Base-by-base conservation (phyloP, 352 stramenopile species). In the Thraustochytrium sp. region DNA sequence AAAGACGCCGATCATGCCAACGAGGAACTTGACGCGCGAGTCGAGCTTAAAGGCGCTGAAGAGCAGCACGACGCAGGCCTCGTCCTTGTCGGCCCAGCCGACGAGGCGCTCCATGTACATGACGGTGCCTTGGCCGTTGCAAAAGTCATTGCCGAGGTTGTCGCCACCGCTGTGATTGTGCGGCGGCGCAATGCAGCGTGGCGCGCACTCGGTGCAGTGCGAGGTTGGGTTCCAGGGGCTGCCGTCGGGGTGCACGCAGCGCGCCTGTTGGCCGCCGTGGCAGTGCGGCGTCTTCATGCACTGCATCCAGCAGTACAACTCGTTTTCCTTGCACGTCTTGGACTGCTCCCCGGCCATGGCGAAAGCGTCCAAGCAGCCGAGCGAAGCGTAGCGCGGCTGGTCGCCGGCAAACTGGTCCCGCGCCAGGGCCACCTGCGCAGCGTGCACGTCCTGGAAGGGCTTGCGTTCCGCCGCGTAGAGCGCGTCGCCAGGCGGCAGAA, bases 71-170 rank as follows among this genome's bases (percentile, higher is more conserved):
- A 84, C 4, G 36, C 55, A 73, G n/a, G 55, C 55, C 26, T 84
- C 36, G 34, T 84, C 61, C 11, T 9, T 11, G 36, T 84, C 40
- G 26, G 34, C 75, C 36, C 26, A 51, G 34, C 54, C 59, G 26
- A 61, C 37, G 29, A 84, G 18, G 31, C 75, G 34, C 29, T 84
- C 55, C 75, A 84, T 84, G 61, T 64, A 84, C 75, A 84, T 84
- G 31, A 40, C 36, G 8, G 75, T 83, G 5, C 55, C 75, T 31
- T 62, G 29, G 21, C 75, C 75, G 44, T 73, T 76, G 61, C 75
- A 84, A 80, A 84, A 84, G 16, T 54, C 61, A 3, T 75, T 75
- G 21, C 62, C 62, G 4, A 54, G 4, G 0, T 16, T 16, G 42
- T 16, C n/a, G n/a, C n/a, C n/a, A n/a, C 31, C 49, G 9, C 16